phyloP scores from a whole-genome alignment of 2,329 filamentous ascomycete species.

The Aspergillus puulaauensis region DNA sequence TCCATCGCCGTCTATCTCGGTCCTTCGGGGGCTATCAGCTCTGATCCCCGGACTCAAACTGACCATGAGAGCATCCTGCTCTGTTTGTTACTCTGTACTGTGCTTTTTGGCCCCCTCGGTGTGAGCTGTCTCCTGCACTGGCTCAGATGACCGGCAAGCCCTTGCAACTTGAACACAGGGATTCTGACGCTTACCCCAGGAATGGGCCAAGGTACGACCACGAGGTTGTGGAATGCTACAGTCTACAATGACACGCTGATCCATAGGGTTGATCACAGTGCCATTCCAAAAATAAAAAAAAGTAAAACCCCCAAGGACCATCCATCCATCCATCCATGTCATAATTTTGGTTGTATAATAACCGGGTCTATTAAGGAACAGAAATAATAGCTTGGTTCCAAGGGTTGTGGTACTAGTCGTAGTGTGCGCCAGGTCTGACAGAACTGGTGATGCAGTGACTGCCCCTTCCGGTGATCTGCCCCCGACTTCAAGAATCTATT shows the following conservation, averaged over 20 bases:
- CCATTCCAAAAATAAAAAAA: neutral
- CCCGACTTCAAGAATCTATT: conserved; percentile 6
- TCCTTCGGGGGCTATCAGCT: conserved; percentile 4
- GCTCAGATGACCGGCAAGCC: neutral
- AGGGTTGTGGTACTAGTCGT: neutral
- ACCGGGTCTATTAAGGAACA: neutral
- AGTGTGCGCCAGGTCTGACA: neutral
- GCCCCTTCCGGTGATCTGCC: conserved; percentile 11
- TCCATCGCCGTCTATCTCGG: conserved; percentile 4
- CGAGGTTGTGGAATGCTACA: neutral
- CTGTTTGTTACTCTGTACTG: neutral
- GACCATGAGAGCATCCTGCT: neutral
- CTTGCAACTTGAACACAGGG: neutral
- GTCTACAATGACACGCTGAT: conserved; percentile 4
- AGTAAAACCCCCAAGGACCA: neutral
- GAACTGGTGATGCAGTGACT: neutral
- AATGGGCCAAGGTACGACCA: neutral
- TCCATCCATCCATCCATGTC: neutral
- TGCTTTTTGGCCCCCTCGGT: neutral
- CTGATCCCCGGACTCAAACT: conserved; percentile 5
- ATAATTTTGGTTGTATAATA: conserved; percentile 1
- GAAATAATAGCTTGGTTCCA: neutral
- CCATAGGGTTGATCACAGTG: conserved; percentile 8
- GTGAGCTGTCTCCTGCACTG: conserved; percentile 1
- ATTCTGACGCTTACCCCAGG: neutral